Evolutionary conservation across 225 moss, liverwort and hornwort genomes (phyloP).

Genomic region (Lunularia cruciata): DNA sequence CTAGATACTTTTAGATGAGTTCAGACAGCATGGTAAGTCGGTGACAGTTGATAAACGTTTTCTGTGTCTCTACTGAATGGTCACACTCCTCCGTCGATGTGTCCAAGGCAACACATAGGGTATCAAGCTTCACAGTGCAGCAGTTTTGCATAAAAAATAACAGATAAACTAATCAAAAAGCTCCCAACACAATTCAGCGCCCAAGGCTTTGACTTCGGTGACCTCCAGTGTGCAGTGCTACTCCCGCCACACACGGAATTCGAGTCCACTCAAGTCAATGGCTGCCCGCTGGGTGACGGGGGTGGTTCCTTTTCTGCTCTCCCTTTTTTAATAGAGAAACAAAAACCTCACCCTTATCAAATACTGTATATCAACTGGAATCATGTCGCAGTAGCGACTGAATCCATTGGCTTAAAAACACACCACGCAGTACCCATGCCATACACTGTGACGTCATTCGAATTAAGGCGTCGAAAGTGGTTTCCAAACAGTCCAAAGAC

Average conservation of each 20-base stretch:
- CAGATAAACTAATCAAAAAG: not conserved
- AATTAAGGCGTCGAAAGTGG: too few relatives aligned
- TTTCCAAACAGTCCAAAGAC: too few relatives aligned
- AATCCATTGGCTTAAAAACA: too few relatives aligned
- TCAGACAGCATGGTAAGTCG: conserved; percentile 5
- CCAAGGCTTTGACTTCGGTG: not conserved
- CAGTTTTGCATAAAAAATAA: not conserved
- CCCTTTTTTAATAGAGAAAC: too few relatives aligned
- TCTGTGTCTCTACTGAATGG: not conserved
- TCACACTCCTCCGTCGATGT: not conserved
- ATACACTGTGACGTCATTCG: too few relatives aligned
- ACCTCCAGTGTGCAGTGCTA: not conserved
- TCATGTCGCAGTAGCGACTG: too few relatives aligned
- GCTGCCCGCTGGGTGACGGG: not conserved
- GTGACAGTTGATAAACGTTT: not conserved
- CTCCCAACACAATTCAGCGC: not conserved
- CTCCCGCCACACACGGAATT: not conserved
- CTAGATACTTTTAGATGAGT: not conserved
- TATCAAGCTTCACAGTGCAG: not conserved
- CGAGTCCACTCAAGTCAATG: not conserved
- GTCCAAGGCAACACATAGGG: not conserved
- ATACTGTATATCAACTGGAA: too few relatives aligned
- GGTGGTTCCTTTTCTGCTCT: too few relatives aligned
- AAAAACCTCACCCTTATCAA: too few relatives aligned
- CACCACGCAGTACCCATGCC: too few relatives aligned